Base-by-base conservation (phyloP, 371 early-diverging fungal genomes). In the Mortierella sp. region DNA sequence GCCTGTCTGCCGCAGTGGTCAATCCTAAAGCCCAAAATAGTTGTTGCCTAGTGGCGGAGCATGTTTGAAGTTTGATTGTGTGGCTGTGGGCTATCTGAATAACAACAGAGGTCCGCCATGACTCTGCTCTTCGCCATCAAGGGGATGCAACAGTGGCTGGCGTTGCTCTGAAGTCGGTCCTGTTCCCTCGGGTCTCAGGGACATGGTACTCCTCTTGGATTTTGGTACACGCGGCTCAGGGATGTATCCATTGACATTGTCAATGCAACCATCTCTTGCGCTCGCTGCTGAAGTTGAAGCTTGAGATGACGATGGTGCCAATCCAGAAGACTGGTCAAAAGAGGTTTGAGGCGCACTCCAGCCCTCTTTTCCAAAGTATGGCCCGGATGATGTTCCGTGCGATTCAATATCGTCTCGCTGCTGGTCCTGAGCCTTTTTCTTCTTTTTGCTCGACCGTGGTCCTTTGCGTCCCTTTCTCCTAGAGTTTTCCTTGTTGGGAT, bases 171-270 rank as follows among this genome's bases (percentile, higher is more conserved):
- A 14, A 7, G 28, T 4, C 19, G 19, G n/a, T 17, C 6, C 37
- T 12, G 16, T 22, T 41, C 29, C n/a, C 29, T 25, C n/a, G 34
- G 10, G 19, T 21, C 14, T 46, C 46, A 10, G 21, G 4, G 7
- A 51, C n/a, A 12, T 19, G 54, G 24, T 50, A 4, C 50, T 19
- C 49, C 50, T 39, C 41, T 14, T 48, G 50, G 27, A 13, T 28
- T 27, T 21, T 51, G 19, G 19, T 24, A 19, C n/a, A 45, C 31
- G 54, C 9, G 46, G 46, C 46, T 53, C 37, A 47, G 59, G 59
- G 1, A 59, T 50, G 40, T 53, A 66, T 6, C 60, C 60, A 22
- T 66, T 66, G 43, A 66, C 67, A 29, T 66, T 66, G n/a, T 66
- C 67, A 2, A 59, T 43, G 25, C 67, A 66, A 12, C 67, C 67